Evolutionary conservation across 352 stramenopile species (phyloP).

Genomic region (Aphanomyces invadans): DNA sequence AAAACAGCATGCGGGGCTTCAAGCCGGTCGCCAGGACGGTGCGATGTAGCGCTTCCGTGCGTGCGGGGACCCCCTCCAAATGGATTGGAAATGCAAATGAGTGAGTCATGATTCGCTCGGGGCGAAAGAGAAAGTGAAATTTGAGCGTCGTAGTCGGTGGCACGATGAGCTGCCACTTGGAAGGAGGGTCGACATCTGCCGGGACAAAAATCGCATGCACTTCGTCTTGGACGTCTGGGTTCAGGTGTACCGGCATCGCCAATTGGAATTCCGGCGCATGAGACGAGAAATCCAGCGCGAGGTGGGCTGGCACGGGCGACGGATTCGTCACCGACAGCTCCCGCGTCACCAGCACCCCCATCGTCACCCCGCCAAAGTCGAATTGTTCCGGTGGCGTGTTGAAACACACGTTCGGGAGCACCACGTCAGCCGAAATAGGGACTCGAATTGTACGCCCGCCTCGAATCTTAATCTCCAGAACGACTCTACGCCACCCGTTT

Average conservation of each 20-base stretch:
- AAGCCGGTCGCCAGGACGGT: conserved; percentile 48
- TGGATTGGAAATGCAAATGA: conserved; percentile 65
- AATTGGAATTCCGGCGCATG: conserved; percentile 57
- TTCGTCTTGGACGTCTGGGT: conserved; percentile 53
- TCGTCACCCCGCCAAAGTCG: conserved; percentile 76
- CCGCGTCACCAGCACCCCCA: conserved; percentile 59
- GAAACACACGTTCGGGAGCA: conserved; percentile 72
- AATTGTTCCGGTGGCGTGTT: conserved; percentile 31
- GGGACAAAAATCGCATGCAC: conserved; percentile 72
- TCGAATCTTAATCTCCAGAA: conserved; percentile 44
- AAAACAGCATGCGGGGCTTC: conserved; percentile 60
- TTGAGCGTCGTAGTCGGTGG: conserved; percentile 55
- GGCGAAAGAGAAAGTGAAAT: conserved; percentile 72
- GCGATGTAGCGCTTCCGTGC: conserved; percentile 20
- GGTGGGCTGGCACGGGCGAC: conserved; percentile 60
- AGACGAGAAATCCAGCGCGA: conserved; percentile 65
- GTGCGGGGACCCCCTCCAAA: conserved; percentile 44
- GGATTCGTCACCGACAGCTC: conserved; percentile 72
- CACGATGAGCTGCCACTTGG: conserved; percentile 66
- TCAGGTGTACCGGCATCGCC: conserved; percentile 39
- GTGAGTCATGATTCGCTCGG: conserved; percentile 35
- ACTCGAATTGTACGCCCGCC: conserved; percentile 63
- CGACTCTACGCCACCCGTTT: conserved; percentile 8
- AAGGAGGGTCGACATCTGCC: not conserved
- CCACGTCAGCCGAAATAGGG: conserved; percentile 45